These are phyloP conservation scores for Porodaedalea pini DNA, from an alignment of 1,284 basidiomycete species.

Conservation along the genomic window DNA sequence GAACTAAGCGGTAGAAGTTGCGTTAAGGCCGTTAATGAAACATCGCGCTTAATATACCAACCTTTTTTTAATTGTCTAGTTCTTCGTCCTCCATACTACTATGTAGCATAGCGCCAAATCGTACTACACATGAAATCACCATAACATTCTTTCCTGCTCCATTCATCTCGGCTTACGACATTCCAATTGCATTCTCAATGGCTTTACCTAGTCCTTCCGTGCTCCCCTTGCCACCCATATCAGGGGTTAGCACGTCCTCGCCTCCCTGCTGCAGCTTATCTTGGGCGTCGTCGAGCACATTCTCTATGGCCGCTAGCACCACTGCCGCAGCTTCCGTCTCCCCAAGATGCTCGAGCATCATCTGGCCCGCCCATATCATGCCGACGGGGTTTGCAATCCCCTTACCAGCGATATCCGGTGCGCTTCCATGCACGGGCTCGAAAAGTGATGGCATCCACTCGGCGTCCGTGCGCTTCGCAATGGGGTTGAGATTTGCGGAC, in stretches of 20 bases:
- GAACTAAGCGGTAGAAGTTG: no score
- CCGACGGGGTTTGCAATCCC: constrained; percentile 77
- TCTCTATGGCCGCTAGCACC: constrained; percentile 50
- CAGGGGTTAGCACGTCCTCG: constrained; percentile 17
- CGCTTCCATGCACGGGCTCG: constrained; percentile 59
- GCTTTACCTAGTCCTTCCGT: constrained; percentile 16
- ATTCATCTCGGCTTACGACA: no score
- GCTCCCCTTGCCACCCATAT: constrained; percentile 21
- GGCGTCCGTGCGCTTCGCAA: constrained; percentile 28
- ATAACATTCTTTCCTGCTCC: no score
- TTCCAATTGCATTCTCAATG: constrained; percentile 14
- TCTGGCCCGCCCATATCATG: constrained; percentile 56
- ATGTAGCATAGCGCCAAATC: no score
- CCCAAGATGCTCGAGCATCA: constrained; percentile 53
- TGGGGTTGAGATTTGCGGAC: constrained; percentile 52
- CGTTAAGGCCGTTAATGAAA: no score
- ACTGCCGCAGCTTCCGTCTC: constrained; percentile 45
- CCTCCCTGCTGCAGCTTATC: constrained; percentile 12
- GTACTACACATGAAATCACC: no score
- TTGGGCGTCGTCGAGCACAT: constrained; percentile 28
- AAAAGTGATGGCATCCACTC: constrained; percentile 42
- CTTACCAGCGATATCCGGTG: constrained; percentile 72
- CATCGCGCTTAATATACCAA: no score
- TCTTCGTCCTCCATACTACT: no score
- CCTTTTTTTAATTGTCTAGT: no score